Conservation (phyloP, 1,139 yeast species). For the Candida glucosophila region DNA sequence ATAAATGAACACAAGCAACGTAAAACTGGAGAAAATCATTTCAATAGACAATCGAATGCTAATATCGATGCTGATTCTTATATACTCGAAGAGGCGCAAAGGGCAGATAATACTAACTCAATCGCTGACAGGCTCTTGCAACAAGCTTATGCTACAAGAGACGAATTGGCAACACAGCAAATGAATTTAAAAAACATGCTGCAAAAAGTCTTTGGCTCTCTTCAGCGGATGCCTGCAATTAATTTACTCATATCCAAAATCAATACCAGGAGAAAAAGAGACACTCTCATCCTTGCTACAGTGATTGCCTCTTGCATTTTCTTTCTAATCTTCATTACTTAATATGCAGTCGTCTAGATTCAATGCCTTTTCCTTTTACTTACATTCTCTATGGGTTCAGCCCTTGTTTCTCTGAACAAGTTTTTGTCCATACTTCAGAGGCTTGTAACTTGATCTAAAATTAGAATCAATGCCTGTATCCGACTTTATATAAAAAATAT, state of each 20-base stretch:
- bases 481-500: no score
- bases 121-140: slow-evolving; percentile 72
- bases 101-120: slow-evolving; percentile 67
- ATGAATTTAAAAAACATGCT: slow-evolving; percentile 57
- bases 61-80: slow-evolving; percentile 47
- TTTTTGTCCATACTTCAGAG: no score
- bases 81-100: slow-evolving; percentile 64
- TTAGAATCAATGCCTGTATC: no score
- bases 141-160: slow-evolving; percentile 86
- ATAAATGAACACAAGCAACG: slow-evolving; percentile 48
- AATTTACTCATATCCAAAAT: slow-evolving; percentile 70
- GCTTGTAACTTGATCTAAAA: no score
- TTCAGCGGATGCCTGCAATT: slow-evolving; percentile 74
- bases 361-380: no score
- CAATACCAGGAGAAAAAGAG: slow-evolving; percentile 82
- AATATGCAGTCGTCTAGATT: no score
- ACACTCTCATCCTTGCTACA: slow-evolving; percentile 72
- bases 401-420: no score
- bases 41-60: slow-evolving; percentile 19
- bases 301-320: slow-evolving; percentile 70
- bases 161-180: slow-evolving; percentile 70
- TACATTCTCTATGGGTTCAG: no score
- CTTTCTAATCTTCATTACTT: slow-evolving; percentile 43
- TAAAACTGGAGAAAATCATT: not conserved
- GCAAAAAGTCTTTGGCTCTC: slow-evolving; percentile 48